Evolutionary conservation across 306 rosid species (phyloP), one percentile per base, ranked within the genome.

Genomic region (Rubus parviflorus): DNA sequence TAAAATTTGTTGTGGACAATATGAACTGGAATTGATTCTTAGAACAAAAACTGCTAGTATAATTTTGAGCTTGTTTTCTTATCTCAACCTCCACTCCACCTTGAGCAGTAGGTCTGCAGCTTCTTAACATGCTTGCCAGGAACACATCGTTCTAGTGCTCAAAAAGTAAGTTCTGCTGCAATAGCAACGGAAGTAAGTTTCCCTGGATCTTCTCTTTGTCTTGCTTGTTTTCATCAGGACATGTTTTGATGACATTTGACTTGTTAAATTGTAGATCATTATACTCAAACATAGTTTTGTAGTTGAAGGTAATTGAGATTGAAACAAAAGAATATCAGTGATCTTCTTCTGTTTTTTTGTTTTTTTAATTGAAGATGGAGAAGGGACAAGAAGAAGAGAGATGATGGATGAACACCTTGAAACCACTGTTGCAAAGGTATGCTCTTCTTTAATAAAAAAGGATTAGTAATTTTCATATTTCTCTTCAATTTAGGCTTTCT

Each of bases 1-100:
- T 42, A 43, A 75, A 64, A 15, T 63, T 64, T 38, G 58, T 64
- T 77, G 75, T 70, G 57, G 51, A 30, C 76, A 62, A 62, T 75
- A 62, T 58, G 75, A 82, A 72, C 62, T 79, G 49, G 17, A 49
- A 54, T 83, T 57, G 15, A 40, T 22, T 8, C 70, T 40, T 65
- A 41, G 48, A 17, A 6, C 70, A 37, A 63, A 51, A 63, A 7
- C 22, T 64, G 23, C 69, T 64, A 38, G 17, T 38, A 0, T 38
- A 37, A 64, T 25, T n/a, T 71, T 6, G 13, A 35, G 42, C 19
- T 2, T 61, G 5, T 30, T 49, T 54, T 73, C 23, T 8, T 43
- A 57, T 73, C 42, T 57, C 3, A 38, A 23, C 53, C 35, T 25
- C 19, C 63, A 20, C 46, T 25, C 35, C 61, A 20, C 49, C 73